These are phyloP conservation scores for Cylindrotheca closterium DNA, from an alignment of 108 stramenopile genomes.

Conservation along the genomic window DNA sequence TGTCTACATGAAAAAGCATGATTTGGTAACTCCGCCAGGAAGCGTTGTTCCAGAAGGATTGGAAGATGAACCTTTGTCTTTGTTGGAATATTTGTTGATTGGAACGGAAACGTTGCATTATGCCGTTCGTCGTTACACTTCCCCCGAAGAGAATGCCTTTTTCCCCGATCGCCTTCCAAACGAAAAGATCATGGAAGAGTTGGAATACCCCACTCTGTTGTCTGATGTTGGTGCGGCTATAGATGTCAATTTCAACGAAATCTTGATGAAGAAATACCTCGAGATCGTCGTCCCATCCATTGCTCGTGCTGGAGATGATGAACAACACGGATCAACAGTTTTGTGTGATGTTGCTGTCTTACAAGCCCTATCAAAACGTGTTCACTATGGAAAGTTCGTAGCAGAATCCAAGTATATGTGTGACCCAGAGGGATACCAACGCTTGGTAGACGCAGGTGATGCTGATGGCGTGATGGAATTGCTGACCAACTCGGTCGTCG, in stretches of 20 bases:
- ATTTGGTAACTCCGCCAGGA: constrained; percentile 56
- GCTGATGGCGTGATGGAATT: constrained; percentile 92
- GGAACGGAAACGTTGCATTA: constrained; percentile 95
- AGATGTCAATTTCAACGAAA: constrained; percentile 87
- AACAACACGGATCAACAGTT: constrained; percentile 94
- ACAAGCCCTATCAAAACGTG: constrained; percentile 89
- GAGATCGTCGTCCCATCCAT: constrained; percentile 80
- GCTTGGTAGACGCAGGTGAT: constrained; percentile 88
- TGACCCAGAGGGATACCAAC: constrained; percentile 86
- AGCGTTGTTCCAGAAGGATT: constrained; percentile 10
- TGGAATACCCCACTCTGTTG: constrained; percentile 84
- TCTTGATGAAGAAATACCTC: constrained; percentile 82
- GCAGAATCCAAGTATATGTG: constrained; percentile 94
- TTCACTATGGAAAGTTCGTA: constrained; percentile 98
- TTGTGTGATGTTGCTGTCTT: constrained; percentile 86
- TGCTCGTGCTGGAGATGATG: constrained; percentile 87
- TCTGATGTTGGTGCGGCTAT: constrained; percentile 59
- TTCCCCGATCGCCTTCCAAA: constrained; percentile 74
- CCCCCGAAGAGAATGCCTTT: constrained; percentile 97
- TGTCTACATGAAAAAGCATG: constrained; percentile 80
- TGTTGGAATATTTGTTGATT: constrained; percentile 93
- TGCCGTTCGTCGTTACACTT: constrained; percentile 95
- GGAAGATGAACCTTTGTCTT: constrained; percentile 48
- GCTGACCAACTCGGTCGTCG: constrained; percentile 94
- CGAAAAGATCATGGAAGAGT: constrained; percentile 68